A percentile compares a stretch with the other conserved stretches of the same genome.
phyloP scores from a whole-genome alignment of 352 stramenopile species.

The Phytophthora citricola region DNA sequence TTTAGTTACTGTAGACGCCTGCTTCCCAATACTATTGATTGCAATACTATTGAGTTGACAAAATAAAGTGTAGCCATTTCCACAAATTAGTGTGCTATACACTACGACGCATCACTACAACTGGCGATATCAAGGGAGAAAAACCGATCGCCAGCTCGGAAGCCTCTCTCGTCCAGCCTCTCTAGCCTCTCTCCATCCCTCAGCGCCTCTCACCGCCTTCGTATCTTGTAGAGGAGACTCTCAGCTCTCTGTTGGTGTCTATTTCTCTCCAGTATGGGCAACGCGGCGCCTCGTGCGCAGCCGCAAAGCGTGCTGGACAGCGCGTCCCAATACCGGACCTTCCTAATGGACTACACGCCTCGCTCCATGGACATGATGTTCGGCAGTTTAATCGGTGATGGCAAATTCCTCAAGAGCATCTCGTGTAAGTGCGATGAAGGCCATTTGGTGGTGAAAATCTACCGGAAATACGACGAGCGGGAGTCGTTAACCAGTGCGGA shows the following conservation, averaged over 20 bases:
- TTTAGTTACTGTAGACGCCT: too few species aligned
- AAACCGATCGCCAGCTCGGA: constrained; percentile 17
- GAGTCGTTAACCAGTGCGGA: constrained; percentile 71
- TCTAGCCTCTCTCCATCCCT: constrained; percentile 1
- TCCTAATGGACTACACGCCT: constrained; percentile 89
- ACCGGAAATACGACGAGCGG: constrained; percentile 83
- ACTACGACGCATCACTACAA: constrained; percentile 22
- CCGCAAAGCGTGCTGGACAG: constrained; percentile 81
- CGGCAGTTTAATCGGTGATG: constrained; percentile 82
- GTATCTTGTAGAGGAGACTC: constrained; percentile 7
- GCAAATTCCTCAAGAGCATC: constrained; percentile 92
- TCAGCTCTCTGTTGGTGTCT: constrained; percentile 7
- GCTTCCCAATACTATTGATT: too few species aligned
- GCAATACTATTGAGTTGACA: too few species aligned
- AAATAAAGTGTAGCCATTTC: too few species aligned
- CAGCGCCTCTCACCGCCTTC: neutral
- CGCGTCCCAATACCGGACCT: constrained; percentile 87
- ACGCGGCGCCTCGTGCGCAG: constrained; percentile 82
- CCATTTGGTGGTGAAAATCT: constrained; percentile 89
- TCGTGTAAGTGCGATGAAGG: constrained; percentile 89
- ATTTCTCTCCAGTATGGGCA: constrained; percentile 60
- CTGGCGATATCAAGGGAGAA: constrained; percentile 29
- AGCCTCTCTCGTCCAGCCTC: constrained; percentile 1
- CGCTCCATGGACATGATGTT: constrained; percentile 90
- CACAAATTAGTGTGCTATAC: too few species aligned